Conservation (phyloP, 2,329 filamentous ascomycete genomes). For the Mollisiaceae sp. region DNA sequence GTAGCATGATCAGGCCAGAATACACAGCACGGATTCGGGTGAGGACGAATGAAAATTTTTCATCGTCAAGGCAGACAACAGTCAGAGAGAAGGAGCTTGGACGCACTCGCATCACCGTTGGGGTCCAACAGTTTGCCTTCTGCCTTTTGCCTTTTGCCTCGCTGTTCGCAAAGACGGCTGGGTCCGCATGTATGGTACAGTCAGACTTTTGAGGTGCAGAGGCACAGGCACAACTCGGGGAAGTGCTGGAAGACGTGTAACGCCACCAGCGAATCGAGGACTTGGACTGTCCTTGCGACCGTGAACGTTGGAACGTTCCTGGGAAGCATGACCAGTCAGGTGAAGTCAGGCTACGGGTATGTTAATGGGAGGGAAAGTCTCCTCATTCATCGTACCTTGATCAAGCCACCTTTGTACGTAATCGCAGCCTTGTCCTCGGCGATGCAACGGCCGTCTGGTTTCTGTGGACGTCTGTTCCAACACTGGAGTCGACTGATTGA, state of each 20-base stretch:
- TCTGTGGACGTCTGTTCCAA: neutral
- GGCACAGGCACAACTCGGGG: neutral
- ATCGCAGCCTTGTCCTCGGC: neutral
- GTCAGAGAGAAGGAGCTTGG: neutral
- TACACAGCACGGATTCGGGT: neutral
- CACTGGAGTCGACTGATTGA: neutral
- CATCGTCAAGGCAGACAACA: slow-evolving; percentile 2
- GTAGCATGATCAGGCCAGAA: slow-evolving; percentile 1
- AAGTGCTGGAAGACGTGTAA: neutral
- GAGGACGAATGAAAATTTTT: slow-evolving; percentile 12
- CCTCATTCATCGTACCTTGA: neutral
- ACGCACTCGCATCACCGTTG: neutral
- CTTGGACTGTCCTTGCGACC: neutral
- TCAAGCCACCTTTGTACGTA: neutral
- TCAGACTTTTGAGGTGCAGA: neutral
- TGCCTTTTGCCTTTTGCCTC: neutral
- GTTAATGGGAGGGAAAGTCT: neutral
- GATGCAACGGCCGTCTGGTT: neutral
- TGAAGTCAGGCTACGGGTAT: no score
- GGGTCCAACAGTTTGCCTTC: neutral
- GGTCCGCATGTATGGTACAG: neutral
- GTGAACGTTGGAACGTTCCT: neutral
- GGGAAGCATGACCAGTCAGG: no score
- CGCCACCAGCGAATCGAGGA: slow-evolving; percentile 5
- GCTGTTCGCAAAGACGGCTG: neutral